phyloP scores from a whole-genome alignment of 2,329 filamentous ascomycete genomes.

The Albifimbria verrucaria region DNA sequence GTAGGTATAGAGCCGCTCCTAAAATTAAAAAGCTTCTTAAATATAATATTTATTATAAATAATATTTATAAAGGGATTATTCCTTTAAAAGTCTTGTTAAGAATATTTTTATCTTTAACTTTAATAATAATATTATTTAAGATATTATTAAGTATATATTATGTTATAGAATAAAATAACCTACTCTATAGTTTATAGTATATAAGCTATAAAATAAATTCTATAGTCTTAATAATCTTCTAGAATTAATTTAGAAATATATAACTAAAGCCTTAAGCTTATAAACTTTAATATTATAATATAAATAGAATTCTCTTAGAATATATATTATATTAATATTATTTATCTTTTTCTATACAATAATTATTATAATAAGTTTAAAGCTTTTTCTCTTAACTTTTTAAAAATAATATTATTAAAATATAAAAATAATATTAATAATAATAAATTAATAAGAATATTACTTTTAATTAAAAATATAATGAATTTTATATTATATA shows the following conservation, averaged over 20 bases:
- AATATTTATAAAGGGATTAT: neutral
- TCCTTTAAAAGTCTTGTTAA: neutral
- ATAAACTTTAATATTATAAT: neutral
- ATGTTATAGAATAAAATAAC: neutral
- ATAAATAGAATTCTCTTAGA: neutral
- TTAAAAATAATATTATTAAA: neutral
- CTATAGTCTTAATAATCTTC: neutral
- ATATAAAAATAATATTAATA: neutral
- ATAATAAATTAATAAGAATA: neutral
- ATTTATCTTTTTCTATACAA: neutral
- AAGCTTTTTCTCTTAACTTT: neutral
- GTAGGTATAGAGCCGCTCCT: neutral
- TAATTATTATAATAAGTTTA: neutral
- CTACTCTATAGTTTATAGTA: neutral
- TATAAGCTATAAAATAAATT: neutral
- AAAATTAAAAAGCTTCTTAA: no score
- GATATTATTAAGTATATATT: neutral
- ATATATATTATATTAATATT: neutral
- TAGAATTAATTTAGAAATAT: neutral
- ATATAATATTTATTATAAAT: no score
- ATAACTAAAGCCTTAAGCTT: neutral
- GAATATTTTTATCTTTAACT: neutral
- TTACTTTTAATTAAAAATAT: neutral
- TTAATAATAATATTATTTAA: neutral
- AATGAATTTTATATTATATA: conserved; percentile 5